Base-by-base conservation (phyloP, 1,139 yeast genomes). In the Pneumocystis murina region DNA sequence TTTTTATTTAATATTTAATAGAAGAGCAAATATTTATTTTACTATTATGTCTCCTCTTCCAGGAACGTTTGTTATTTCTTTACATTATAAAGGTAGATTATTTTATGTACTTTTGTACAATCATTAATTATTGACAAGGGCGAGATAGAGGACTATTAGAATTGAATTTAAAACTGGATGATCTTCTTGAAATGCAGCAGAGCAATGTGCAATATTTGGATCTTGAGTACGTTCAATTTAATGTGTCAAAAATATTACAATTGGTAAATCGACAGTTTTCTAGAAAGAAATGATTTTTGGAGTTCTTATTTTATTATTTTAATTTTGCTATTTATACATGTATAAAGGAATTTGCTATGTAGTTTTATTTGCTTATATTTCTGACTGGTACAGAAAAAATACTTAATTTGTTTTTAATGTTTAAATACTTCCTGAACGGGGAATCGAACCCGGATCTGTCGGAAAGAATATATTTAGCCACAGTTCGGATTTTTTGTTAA, bases 361-460 rank as follows among this genome's bases (percentile, higher is more conserved):
- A 17, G 16, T 17, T 17, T 41, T n/a, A 16, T 41, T 41, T 41
- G 54, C 54, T 41, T 17, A 41, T 41, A 41, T 17, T 41, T 41
- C 43, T 41, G 54, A 41, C 54, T 41, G 54, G 54, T 41, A 12
- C 54, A 41, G 54, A 41, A n/a, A 43, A 48, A 20, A 38, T 43
- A 24, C 6, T 6, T 17, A 41, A 17, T 17, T 41, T 8, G 20
- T 7, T 41, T 41, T 41, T 16, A 12, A 38, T 38, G 2, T 14
- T 38, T 12, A 38, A 38, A 12, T 12, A 12, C 16, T 48, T 61
- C 62, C 62, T 61, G 43, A 61, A 30, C 84, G 81, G 84, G 84
- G 84, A 81, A 82, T 81, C 83, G 84, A 81, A 81, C 84, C 84
- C 84, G 81, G 84, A 82, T 77, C 80, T 83, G 83, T 79, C 84